Evolutionary conservation across 345 rosid species (phyloP).

Genomic region (Dipteronia sinensis): DNA sequence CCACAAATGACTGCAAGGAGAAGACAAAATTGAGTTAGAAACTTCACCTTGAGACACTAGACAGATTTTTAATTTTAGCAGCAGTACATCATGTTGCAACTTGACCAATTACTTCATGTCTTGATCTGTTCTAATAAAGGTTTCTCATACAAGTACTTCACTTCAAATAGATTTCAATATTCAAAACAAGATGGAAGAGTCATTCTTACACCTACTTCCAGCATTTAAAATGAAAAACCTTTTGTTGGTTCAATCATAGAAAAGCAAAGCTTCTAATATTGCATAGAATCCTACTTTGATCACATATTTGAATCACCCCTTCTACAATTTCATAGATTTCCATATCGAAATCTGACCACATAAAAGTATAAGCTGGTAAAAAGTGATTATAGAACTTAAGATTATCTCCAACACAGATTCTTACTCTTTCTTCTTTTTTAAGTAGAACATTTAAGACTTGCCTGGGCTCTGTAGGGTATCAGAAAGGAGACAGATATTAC

Average conservation of each 20-base stretch:
- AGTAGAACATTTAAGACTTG: background rate
- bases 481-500: background rate
- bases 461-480: background rate
- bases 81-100: background rate
- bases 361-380: background rate
- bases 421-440: background rate
- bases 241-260: background rate
- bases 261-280: background rate
- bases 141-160: background rate
- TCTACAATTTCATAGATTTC: background rate
- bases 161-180: background rate
- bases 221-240: background rate
- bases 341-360: background rate
- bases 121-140: background rate
- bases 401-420: background rate
- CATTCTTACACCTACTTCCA: background rate
- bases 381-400: background rate
- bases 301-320: background rate
- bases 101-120: background rate
- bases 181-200: background rate
- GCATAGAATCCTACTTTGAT: background rate
- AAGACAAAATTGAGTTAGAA: constrained; percentile 4
- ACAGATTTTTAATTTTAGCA: background rate
- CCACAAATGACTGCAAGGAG: constrained; percentile 75
- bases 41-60: background rate